phyloP scores from a whole-genome alignment of 768 basidiomycete genomes.

The Lactarius evosmus region DNA sequence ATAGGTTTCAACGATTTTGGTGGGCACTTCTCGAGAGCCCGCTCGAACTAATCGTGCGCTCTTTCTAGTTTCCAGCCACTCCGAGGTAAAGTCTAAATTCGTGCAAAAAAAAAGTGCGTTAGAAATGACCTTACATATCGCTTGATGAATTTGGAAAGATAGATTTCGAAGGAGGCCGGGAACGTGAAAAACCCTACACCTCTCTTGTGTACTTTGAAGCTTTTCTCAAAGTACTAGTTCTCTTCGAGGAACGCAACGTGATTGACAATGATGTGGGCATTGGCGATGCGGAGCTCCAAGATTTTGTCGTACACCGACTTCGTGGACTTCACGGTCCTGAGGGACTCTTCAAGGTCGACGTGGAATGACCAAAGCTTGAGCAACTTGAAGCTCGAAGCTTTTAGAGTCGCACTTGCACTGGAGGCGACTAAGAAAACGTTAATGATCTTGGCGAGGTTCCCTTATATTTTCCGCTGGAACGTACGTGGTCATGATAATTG shows the following conservation, averaged over 20 bases:
- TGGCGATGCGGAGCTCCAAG: conserved; percentile 92
- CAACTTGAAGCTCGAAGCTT: no score
- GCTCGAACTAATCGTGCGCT: conserved; percentile 95
- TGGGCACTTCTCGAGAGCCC: conserved; percentile 95
- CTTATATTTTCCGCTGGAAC: conserved; percentile 26
- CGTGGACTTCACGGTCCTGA: conserved; percentile 87
- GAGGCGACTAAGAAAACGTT: conserved; percentile 52
- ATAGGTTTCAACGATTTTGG: conserved; percentile 91
- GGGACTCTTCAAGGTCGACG: conserved; percentile 95
- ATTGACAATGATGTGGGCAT: conserved; percentile 96
- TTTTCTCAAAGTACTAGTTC: conserved; percentile 97
- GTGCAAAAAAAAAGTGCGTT: background rate
- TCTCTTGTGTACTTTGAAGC: conserved; percentile 98
- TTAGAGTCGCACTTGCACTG: conserved; percentile 86
- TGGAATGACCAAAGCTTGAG: conserved; percentile 99
- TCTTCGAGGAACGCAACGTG: conserved; percentile 97
- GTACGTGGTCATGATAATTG: conserved; percentile 93
- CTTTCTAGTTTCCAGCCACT: conserved; percentile 93
- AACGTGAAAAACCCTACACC: conserved; percentile 97
- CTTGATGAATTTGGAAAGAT: conserved; percentile 95
- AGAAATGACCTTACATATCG: conserved; percentile 71
- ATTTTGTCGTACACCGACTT: conserved; percentile 97
- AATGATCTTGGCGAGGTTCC: conserved; percentile 22
- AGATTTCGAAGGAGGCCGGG: conserved; percentile 97
- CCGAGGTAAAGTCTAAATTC: conserved; percentile 39